Evolutionary conservation across 805 yeast genomes (phyloP).

Genomic region (Debaryomyces prosopidis): DNA sequence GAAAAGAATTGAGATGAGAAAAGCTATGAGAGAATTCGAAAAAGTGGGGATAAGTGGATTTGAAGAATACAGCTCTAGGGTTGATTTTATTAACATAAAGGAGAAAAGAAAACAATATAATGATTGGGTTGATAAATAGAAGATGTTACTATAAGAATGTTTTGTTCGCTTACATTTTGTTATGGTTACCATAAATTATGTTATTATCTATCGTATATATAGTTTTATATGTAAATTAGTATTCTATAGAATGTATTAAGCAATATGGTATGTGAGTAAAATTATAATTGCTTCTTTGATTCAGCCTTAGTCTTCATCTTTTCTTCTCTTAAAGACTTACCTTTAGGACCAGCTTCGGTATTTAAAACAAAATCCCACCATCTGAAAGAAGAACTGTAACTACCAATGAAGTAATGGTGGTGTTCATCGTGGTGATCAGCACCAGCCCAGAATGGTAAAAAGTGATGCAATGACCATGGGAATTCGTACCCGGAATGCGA

Average conservation of each 20-base stretch:
- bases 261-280: neutral
- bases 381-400: slow-evolving; percentile 57
- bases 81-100: slow-evolving; percentile 51
- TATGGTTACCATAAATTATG: too few relatives aligned
- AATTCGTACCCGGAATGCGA: slow-evolving; percentile 64
- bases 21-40: slow-evolving; percentile 51
- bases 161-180: too few relatives aligned
- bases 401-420: slow-evolving; percentile 60
- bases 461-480: slow-evolving; percentile 58
- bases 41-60: slow-evolving; percentile 47
- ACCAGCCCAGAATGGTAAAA: slow-evolving; percentile 66
- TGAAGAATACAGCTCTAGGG: slow-evolving; percentile 49
- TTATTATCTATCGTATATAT: neutral
- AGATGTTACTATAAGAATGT: too few relatives aligned
- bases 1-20: slow-evolving; percentile 45
- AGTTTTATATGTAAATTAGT: neutral
- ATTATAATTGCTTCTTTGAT: slow-evolving; percentile 2
- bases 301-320: slow-evolving; percentile 46
- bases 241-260: too few relatives aligned
- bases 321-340: slow-evolving; percentile 47
- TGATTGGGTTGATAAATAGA: slow-evolving; percentile 27
- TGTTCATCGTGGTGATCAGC: slow-evolving; percentile 64
- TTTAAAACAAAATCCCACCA: slow-evolving; percentile 56
- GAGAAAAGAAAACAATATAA: slow-evolving; percentile 46
- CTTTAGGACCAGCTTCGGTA: slow-evolving; percentile 58